Evolutionary conservation across 1,139 yeast genomes (phyloP).

Genomic region (Nadsonia commutata): DNA sequence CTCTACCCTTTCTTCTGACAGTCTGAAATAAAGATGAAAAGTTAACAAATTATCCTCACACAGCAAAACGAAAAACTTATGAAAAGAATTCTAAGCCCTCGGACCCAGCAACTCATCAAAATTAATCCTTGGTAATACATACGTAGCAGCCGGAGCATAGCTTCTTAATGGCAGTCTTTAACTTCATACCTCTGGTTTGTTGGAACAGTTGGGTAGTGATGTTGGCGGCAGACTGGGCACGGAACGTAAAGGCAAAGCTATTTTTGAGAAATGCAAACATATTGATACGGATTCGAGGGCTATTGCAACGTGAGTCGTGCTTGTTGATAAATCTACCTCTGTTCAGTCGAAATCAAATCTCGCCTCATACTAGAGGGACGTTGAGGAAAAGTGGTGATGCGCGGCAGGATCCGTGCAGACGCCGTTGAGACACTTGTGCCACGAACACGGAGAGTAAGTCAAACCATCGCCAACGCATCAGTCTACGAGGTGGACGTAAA

Average conservation of each 20-base stretch:
- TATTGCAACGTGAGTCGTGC: too few relatives aligned
- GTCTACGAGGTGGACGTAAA: too few relatives aligned
- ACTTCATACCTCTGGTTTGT: constrained; percentile 41
- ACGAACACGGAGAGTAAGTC: too few relatives aligned
- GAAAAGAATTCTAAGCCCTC: too few relatives aligned
- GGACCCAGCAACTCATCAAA: too few relatives aligned
- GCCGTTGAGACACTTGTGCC: background rate
- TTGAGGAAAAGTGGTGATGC: background rate
- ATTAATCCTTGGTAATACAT: too few relatives aligned
- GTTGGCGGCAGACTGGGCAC: background rate
- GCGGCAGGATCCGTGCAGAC: background rate
- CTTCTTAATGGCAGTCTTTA: constrained; percentile 75
- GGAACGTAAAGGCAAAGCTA: background rate
- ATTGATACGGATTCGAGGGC: too few relatives aligned
- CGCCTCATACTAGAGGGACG: too few relatives aligned
- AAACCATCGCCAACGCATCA: too few relatives aligned
- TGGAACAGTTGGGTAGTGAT: background rate
- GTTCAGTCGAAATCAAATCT: too few relatives aligned
- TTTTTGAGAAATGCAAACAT: background rate
- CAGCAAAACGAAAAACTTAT: background rate
- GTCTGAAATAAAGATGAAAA: constrained; percentile 22
- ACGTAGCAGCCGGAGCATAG: constrained; percentile 80
- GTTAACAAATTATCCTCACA: background rate
- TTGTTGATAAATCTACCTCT: too few relatives aligned
- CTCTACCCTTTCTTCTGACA: constrained; percentile 89